phyloP scores from a whole-genome alignment of 1,139 yeast species.

The Yamadazyma buinensis region DNA sequence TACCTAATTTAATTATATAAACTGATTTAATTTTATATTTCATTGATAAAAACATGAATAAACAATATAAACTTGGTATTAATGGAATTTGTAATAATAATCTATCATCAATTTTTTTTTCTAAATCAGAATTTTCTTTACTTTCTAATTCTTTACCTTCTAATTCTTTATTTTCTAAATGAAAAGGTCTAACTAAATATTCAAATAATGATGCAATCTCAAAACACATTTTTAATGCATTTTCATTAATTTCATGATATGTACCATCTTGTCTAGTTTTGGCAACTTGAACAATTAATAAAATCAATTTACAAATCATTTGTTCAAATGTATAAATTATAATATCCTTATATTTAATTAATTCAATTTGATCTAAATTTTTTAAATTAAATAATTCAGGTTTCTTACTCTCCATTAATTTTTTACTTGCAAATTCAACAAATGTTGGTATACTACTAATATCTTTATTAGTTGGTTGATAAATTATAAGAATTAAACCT shows the following conservation, averaged over 20 bases:
- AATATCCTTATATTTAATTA: background rate
- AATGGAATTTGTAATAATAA: conserved; percentile 10
- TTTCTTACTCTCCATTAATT: background rate
- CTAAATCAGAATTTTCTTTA: too few species aligned
- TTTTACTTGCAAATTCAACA: background rate
- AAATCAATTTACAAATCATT: conserved; percentile 1
- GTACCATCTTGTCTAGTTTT: background rate
- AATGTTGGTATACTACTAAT: background rate
- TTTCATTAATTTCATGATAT: conserved; percentile 5
- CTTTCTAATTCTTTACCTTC: background rate
- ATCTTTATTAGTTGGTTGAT: conserved; percentile 8
- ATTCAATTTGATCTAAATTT: background rate
- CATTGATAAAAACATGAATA: conserved; percentile 9
- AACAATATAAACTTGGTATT: conserved; percentile 10
- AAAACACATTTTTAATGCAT: background rate
- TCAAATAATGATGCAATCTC: conserved; percentile 1
- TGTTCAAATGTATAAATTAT: background rate
- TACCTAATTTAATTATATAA: conserved; percentile 10
- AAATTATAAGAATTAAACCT: conserved; percentile 8
- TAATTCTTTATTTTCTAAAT: too few species aligned
- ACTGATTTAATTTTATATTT: conserved; percentile 13
- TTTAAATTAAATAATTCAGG: background rate
- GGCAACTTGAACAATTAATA: conserved; percentile 1
- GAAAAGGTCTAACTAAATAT: background rate
- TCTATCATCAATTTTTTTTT: background rate